Conservation (phyloP, 148 eudicot species). For the Vaccinium corymbosum region DNA sequence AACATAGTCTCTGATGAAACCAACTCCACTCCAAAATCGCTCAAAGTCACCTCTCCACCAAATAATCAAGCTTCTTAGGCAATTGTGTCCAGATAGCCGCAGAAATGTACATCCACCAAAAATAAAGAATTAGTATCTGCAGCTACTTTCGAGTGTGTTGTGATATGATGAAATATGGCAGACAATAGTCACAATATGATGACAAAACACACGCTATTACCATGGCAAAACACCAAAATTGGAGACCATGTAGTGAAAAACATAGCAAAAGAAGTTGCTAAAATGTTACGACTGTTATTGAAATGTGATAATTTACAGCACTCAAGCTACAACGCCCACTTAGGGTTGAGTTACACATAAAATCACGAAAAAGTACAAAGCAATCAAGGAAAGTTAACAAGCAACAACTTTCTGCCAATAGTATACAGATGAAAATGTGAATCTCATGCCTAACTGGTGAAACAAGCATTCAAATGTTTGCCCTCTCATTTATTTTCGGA, state of each 20-base stretch:
- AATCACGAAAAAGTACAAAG: conserved; percentile 2
- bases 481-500: conserved; percentile 12
- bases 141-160: not conserved
- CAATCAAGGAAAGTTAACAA: conserved; percentile 11
- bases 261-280: not conserved
- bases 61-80: not conserved
- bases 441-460: conserved; percentile 1
- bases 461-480: conserved; percentile 8
- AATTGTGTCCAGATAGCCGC: not conserved
- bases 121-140: not conserved
- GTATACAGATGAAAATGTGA: conserved; percentile 13
- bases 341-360: conserved; percentile 8
- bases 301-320: conserved; percentile 16
- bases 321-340: conserved; percentile 9
- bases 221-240: not conserved
- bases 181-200: not conserved
- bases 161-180: too few relatives aligned
- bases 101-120: not conserved
- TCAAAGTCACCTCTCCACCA: not conserved
- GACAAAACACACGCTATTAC: not conserved
- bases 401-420: conserved; percentile 15
- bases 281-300: conserved; percentile 11
- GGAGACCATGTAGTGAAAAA: not conserved
- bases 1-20: not conserved
- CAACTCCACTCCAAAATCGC: not conserved